phyloP scores from a whole-genome alignment of 2,329 filamentous ascomycete genomes.

The Apiospora arundinis region DNA sequence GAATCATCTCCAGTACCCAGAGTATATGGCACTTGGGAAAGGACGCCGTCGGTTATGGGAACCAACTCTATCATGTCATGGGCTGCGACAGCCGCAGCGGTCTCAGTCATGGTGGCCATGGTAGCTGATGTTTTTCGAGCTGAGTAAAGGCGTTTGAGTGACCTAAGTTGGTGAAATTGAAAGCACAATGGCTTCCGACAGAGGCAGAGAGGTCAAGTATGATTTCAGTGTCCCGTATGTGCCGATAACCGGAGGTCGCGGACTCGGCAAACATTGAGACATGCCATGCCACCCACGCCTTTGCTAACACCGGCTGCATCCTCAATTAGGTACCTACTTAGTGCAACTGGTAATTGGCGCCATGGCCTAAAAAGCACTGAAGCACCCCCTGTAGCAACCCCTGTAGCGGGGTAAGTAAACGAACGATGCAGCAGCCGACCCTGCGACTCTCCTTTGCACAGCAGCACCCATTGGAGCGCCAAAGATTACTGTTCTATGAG shows the following conservation, averaged over 20 bases:
- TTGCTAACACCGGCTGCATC: background rate
- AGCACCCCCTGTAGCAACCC: background rate
- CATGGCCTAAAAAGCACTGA: background rate
- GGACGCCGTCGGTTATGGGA: background rate
- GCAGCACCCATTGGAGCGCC: no score
- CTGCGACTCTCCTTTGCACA: no score
- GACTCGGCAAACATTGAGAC: background rate
- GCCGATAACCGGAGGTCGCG: background rate
- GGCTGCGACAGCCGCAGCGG: background rate
- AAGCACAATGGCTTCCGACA: background rate
- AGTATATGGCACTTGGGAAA: background rate
- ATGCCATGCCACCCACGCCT: background rate
- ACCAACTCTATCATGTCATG: background rate
- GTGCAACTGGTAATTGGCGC: no score
- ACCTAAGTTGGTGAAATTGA: background rate
- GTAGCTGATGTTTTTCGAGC: background rate
- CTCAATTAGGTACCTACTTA: no score
- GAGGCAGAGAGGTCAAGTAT: no score
- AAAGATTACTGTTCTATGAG: no score
- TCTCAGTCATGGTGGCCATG: background rate
- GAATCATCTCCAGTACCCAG: background rate
- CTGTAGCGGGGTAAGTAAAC: background rate
- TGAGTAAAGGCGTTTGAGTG: background rate
- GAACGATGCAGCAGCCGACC: background rate
- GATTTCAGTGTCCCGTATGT: background rate